Base-by-base conservation (phyloP, 2,329 filamentous ascomycete species). In the Fusarium irregulare region DNA sequence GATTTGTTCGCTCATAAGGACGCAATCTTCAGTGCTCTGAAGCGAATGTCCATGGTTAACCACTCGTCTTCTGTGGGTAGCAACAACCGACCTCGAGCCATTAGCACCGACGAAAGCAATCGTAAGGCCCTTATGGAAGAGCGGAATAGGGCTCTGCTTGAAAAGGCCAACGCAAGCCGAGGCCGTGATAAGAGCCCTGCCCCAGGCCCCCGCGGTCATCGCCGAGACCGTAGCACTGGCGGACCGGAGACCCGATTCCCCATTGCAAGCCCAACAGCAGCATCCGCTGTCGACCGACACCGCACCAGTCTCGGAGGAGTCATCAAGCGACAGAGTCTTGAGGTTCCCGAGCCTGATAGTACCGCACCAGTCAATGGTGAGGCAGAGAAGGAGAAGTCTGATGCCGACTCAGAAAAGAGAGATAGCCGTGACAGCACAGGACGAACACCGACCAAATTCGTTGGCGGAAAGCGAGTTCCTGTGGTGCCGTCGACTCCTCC, bases 1-100 rank as follows among this genome's bases (percentile, higher is more conserved):
- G 96, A 99, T 78, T 86, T 99, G 14, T 96, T 99, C 76, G 88
- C 92, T 10, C 92, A 98, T 84, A 99, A 99, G 81, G 93, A 97
- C 66, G 88, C 92, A 66, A 97, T 99, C 77, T 99, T 99, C 80
- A 93, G 91, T 70, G 96, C 98, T 79, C 86, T 99, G 68, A 99
- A 99, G 85, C 94, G 96, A 73, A 92, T 94, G 78, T 93, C 91
- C 45, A 88, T 88, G 12, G 85, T 92, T 20, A 89, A 86, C 14
- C 89, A 92, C 74, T 87, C 87, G n/a, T 84, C 86, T 45, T 90
- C 90, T 2, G 78, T 86, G 30, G 77, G 76, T 37, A 78, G 76
- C 46, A 82, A 81, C 68, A 87, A 85, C 73, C 90, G 93, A 44
- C 92, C 93, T 25, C 91, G 96, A 49, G 94, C 94, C 30, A 93